Conservation (phyloP, 2,329 filamentous ascomycete genomes). For the Rachicladosporium sp. region DNA sequence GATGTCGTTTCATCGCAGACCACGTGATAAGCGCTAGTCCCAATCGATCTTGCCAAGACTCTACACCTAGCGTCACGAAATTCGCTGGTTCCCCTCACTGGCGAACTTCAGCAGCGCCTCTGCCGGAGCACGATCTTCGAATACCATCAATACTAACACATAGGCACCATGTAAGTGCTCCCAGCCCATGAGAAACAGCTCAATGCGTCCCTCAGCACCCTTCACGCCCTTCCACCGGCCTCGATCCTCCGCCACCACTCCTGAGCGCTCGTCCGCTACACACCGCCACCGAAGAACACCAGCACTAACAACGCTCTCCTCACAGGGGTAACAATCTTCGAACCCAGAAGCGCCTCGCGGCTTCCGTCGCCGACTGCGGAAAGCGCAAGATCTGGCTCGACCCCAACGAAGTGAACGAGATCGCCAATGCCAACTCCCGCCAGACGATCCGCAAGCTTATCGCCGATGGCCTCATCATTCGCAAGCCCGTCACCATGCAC, state of each 20-base stretch:
- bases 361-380: conserved; percentile 95
- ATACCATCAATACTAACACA: conserved; percentile 6
- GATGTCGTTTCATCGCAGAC: too few relatives aligned
- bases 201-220: neutral
- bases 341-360: conserved; percentile 99
- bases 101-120: neutral
- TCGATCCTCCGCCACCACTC: conserved; percentile 2
- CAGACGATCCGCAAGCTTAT: conserved; percentile 99
- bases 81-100: neutral
- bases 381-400: conserved; percentile 99
- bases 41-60: neutral
- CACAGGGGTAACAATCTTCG: conserved; percentile 86
- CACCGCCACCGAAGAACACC: conserved; percentile 5
- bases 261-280: conserved; percentile 6
- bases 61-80: neutral
- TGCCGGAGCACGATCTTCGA: conserved; percentile 5
- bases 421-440: conserved; percentile 99
- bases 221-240: conserved; percentile 4
- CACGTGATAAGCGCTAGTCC: too few relatives aligned
- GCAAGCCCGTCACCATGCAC: conserved; percentile 99
- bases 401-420: conserved; percentile 98
- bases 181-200: conserved; percentile 2
- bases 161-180: conserved; percentile 6
- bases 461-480: conserved; percentile 99
- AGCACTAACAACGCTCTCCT: conserved; percentile 18